Base-by-base conservation (phyloP, 1,284 basidiomycete genomes). In the Trametes versicolor region DNA sequence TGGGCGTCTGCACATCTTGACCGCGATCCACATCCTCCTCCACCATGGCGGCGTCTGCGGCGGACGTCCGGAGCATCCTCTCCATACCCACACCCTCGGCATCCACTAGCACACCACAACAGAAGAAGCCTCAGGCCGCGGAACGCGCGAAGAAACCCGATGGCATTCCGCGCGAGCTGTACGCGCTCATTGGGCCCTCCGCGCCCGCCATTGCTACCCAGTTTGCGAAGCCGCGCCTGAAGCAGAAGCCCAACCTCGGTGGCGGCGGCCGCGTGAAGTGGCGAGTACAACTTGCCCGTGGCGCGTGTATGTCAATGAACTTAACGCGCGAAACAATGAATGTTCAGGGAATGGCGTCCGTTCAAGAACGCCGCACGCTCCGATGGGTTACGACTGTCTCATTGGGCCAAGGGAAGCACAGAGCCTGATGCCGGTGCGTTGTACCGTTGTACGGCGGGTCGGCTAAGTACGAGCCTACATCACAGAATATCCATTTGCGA, bases 151-250 rank as follows among this genome's bases (percentile, higher is more conserved):
- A 85, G 72, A 95, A 94, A 77, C 93, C 92, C 1, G 94, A 96
- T 37, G 97, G 97, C 27, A 97, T 99, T 70, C 92, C 95, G 0
- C 85, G 96, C 69, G 97, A 99, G 78, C 85, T 99, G 2, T 98
- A 94, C 78, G 91, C 94, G 0, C 87, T 99, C 65, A 97, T 99
- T 69, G 98, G 97, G 21, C 90, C 95, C 70, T 94, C 95, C 62
- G 92, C 92, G 6, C 95, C 97, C 2, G 91, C 92, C 0, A 84
- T 98, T 45, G 88, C 88, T 0, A 86, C 89, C 36, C 88, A 91
- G 70, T 83, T 91, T 65, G 85, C 89, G 51, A 93, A 93, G 72
- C 93, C 96, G 41, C 91, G 92, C 63, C 87, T 98, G 69, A 96
- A 96, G 75, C 92, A 95, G 77, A 91, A 94, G 70, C 92, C 94